Conservation (phyloP, 2,329 filamentous ascomycete genomes). For the Paracoccidioides brasiliensis region DNA sequence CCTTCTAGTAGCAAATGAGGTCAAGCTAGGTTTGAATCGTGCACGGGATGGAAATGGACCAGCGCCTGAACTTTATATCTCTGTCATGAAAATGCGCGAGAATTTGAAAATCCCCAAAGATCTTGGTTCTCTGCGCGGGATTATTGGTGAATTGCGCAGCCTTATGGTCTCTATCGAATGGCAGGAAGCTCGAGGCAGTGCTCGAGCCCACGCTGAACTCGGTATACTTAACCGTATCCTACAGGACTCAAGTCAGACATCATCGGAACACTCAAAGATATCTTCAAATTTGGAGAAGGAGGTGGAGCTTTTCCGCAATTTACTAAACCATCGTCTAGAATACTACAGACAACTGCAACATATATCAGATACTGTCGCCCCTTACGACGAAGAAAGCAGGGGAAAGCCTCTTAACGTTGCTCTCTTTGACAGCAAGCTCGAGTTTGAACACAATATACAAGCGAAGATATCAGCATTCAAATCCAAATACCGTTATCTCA, state of each 20-base stretch:
- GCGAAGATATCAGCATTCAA: slow-evolving; percentile 49
- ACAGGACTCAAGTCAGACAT: slow-evolving; percentile 42
- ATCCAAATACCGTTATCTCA: slow-evolving; percentile 63
- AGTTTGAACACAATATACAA: slow-evolving; percentile 40
- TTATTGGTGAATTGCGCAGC: slow-evolving; percentile 56
- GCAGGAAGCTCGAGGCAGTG: slow-evolving; percentile 41
- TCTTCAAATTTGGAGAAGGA: slow-evolving; percentile 46
- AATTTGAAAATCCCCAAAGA: slow-evolving; percentile 33
- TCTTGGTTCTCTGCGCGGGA: slow-evolving; percentile 54
- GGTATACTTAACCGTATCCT: slow-evolving; percentile 53
- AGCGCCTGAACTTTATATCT: slow-evolving; percentile 50
- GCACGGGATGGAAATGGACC: slow-evolving; percentile 56
- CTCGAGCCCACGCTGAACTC: slow-evolving; percentile 49
- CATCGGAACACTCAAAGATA: slow-evolving; percentile 40
- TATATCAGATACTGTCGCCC: slow-evolving; percentile 76
- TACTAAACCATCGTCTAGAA: slow-evolving; percentile 75
- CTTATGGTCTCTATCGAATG: slow-evolving; percentile 47
- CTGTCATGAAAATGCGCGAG: slow-evolving; percentile 35
- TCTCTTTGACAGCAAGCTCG: slow-evolving; percentile 31
- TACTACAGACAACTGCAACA: slow-evolving; percentile 84
- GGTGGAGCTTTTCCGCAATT: slow-evolving; percentile 58
- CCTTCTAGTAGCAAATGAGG: slow-evolving; percentile 59
- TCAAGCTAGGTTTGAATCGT: slow-evolving; percentile 45
- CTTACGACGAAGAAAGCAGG: slow-evolving; percentile 51
- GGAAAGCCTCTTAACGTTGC: slow-evolving; percentile 43